Evolutionary conservation across 495 filamentous ascomycete genomes (phyloP).

Genomic region (Trichoderma erinaceum): DNA sequence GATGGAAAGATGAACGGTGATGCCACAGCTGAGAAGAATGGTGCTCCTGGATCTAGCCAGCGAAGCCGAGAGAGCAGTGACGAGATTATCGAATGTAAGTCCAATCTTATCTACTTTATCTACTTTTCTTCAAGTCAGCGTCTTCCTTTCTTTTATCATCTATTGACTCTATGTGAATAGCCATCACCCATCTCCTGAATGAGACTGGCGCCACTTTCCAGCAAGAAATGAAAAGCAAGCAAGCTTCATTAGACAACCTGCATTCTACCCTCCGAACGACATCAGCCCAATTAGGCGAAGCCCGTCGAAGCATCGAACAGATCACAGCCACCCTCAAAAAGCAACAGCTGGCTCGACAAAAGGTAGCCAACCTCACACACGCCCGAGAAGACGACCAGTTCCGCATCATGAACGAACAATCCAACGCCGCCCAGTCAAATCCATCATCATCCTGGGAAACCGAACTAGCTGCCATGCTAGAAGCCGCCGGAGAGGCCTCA

Average conservation of each 20-base stretch:
- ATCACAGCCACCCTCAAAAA: slow-evolving; percentile 52
- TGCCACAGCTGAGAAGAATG: slow-evolving; percentile 23
- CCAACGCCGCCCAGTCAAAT: slow-evolving; percentile 31
- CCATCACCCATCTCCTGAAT: slow-evolving; percentile 65
- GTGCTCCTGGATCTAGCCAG: slow-evolving; percentile 32
- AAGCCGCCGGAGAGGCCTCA: slow-evolving; percentile 19
- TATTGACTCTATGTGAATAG: slow-evolving; percentile 39
- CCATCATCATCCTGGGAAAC: slow-evolving; percentile 34
- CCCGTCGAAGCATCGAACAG: slow-evolving; percentile 61
- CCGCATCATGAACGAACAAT: slow-evolving; percentile 33
- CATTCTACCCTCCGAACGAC: slow-evolving; percentile 71
- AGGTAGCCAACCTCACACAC: slow-evolving; percentile 41
- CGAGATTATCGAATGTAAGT: slow-evolving; percentile 66
- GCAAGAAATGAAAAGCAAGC: slow-evolving; percentile 69
- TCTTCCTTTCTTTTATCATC: slow-evolving; percentile 8
- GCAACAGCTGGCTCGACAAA: slow-evolving; percentile 40
- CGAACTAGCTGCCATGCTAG: slow-evolving; percentile 28
- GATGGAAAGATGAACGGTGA: slow-evolving; percentile 42
- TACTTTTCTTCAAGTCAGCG: not conserved
- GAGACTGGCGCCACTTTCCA: slow-evolving; percentile 69
- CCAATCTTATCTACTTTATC: not conserved
- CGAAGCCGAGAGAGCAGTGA: slow-evolving; percentile 54
- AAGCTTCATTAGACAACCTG: slow-evolving; percentile 70
- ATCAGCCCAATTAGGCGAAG: slow-evolving; percentile 68
- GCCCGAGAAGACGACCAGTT: slow-evolving; percentile 46